A percentile compares a stretch with the other conserved stretches of the same genome.
These are phyloP conservation scores for Globisporangium echinulatum DNA, from an alignment of 352 stramenopile genomes.

Conservation along the genomic window DNA sequence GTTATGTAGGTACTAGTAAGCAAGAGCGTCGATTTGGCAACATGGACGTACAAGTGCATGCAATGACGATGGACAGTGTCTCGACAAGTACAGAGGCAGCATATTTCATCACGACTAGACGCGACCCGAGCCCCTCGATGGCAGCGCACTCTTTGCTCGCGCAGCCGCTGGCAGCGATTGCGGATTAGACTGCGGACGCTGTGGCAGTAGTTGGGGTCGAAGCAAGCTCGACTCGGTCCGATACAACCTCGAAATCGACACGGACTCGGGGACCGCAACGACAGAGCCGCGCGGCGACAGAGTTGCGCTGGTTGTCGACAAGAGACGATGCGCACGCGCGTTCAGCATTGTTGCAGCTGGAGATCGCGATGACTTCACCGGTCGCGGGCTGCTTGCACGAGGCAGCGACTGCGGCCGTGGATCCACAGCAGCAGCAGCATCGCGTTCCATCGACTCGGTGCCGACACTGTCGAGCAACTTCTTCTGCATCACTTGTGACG, in stretches of 20 bases:
- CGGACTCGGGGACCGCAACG: not conserved
- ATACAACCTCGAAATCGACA: too few relatives aligned
- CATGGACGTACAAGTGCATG: not conserved
- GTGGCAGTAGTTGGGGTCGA: conserved; percentile 1
- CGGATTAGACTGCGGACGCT: conserved; percentile 1
- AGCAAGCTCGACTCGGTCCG: not conserved
- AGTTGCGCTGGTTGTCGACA: too few relatives aligned
- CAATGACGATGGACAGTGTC: not conserved
- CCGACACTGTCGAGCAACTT: not conserved
- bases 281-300: too few relatives aligned
- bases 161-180: not conserved
- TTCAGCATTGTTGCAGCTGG: not conserved
- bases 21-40: not conserved
- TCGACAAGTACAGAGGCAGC: too few relatives aligned
- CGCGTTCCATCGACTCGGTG: not conserved
- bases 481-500: not conserved
- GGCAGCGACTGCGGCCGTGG: not conserved
- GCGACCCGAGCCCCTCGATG: too few relatives aligned
- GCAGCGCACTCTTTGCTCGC: not conserved
- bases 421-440: too few relatives aligned
- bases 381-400: not conserved
- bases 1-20: conserved; percentile 1
- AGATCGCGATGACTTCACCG: too few relatives aligned
- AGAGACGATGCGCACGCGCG: not conserved
- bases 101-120: too few relatives aligned